These are phyloP conservation scores for Annulohypoxylon truncatum DNA, from an alignment of 2,329 filamentous ascomycete genomes.

Conservation along the genomic window DNA sequence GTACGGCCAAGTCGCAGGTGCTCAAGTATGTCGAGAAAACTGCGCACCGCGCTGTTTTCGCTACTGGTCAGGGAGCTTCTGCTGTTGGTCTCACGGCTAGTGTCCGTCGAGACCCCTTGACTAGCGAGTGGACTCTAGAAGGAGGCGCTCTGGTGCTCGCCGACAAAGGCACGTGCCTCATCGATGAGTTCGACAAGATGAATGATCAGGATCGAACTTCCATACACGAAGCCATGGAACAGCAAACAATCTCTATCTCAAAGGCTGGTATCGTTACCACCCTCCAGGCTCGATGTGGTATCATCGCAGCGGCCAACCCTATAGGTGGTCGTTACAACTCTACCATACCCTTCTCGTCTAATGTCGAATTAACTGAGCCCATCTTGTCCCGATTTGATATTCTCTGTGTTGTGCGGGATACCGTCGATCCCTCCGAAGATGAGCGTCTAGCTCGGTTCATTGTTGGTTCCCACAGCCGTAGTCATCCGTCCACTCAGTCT, in stretches of 20 bases:
- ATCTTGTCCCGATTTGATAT: conserved; percentile 99
- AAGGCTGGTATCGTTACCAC: conserved; percentile 99
- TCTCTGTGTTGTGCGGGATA: conserved; percentile 93
- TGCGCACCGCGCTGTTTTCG: conserved; percentile 95
- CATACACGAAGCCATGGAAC: conserved; percentile 99
- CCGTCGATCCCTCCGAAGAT: conserved; percentile 91
- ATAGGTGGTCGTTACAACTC: conserved; percentile 97
- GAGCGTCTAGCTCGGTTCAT: conserved; percentile 95
- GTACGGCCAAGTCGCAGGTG: conserved; percentile 97
- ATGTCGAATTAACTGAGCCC: conserved; percentile 96
- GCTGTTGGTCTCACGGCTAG: conserved; percentile 97
- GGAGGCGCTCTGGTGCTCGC: conserved; percentile 95
- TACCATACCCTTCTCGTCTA: conserved; percentile 93
- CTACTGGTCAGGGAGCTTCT: conserved; percentile 95
- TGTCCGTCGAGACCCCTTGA: conserved; percentile 93
- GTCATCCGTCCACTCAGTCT: conserved; percentile 72
- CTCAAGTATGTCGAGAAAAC: conserved; percentile 99
- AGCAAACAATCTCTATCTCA: conserved; percentile 98
- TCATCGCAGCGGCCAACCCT: conserved; percentile 96
- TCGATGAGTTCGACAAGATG: conserved; percentile 99
- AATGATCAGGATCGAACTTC: conserved; percentile 98
- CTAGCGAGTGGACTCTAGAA: conserved; percentile 96
- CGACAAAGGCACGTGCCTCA: conserved; percentile 93
- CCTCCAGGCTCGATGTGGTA: conserved; percentile 92
- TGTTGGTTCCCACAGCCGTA: conserved; percentile 91